phyloP scores from a whole-genome alignment of 345 rosid genomes.

The Noccaea bulbosa region DNA sequence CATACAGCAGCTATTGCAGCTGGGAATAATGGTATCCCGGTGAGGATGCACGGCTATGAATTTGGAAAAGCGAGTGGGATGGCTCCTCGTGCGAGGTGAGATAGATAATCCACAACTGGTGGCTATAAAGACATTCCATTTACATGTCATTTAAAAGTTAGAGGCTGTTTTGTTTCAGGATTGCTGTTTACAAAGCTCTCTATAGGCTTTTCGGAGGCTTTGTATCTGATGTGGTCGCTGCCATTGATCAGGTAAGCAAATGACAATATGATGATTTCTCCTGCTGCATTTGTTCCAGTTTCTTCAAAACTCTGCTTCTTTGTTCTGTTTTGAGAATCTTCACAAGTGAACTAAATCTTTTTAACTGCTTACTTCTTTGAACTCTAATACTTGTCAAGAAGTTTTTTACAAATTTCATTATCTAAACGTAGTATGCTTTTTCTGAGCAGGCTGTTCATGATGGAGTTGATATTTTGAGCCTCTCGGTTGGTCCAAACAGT shows the following conservation, averaged over 20 bases:
- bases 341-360: not conserved
- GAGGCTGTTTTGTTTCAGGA: slow-evolving; percentile 49
- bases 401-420: not conserved
- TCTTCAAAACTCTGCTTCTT: not conserved
- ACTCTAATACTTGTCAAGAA: slow-evolving; percentile 18
- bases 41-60: slow-evolving; percentile 89
- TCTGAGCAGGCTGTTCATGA: slow-evolving; percentile 92
- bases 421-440: slow-evolving; percentile 14
- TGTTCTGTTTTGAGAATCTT: slow-evolving; percentile 28
- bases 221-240: slow-evolving; percentile 98
- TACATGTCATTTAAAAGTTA: slow-evolving; percentile 11
- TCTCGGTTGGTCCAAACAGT: slow-evolving; percentile 96
- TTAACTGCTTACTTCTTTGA: not conserved
- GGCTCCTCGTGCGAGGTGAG: slow-evolving; percentile 99
- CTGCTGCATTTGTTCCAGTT: slow-evolving; percentile 1
- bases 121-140: not conserved
- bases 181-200: slow-evolving; percentile 95
- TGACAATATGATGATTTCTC: not conserved
- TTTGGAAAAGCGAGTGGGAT: slow-evolving; percentile 99
- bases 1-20: slow-evolving; percentile 99
- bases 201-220: slow-evolving; percentile 97
- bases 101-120: slow-evolving; percentile 12
- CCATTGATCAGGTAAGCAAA: slow-evolving; percentile 84
- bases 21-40: slow-evolving; percentile 96
- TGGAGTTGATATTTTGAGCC: slow-evolving; percentile 96